Percentiles rank a stretch among this genome's conserved stretches.
Evolutionary conservation across 2,329 filamentous ascomycete genomes (phyloP).

Genomic region (Botryotinia convoluta): DNA sequence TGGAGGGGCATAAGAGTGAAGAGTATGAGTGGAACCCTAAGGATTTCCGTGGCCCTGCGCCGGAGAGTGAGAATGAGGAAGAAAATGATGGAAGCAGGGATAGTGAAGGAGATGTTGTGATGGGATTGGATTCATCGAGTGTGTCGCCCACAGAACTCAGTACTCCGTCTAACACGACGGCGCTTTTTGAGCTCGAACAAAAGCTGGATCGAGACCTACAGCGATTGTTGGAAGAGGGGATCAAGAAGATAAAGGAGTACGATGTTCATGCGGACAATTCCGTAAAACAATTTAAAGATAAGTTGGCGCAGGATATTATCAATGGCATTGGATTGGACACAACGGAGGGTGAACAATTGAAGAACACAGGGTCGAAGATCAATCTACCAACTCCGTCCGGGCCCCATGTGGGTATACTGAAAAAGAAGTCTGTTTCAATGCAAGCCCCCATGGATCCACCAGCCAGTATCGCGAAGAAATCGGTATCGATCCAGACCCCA

Average conservation of each 20-base stretch:
- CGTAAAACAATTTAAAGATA: constrained; percentile 18
- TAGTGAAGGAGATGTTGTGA: constrained; percentile 24
- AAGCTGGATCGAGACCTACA: constrained; percentile 20
- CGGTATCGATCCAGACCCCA: neutral
- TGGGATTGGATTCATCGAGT: constrained; percentile 14
- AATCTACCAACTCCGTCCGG: neutral
- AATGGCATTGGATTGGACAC: neutral
- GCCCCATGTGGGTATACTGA: neutral
- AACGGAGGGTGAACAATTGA: neutral
- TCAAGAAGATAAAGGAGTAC: constrained; percentile 27
- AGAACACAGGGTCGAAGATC: neutral
- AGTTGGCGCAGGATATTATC: constrained; percentile 17
- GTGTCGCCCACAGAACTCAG: neutral
- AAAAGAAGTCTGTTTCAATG: neutral
- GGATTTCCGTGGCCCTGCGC: neutral
- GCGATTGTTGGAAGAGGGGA: constrained; percentile 22
- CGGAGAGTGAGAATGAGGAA: neutral
- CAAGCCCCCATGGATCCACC: neutral
- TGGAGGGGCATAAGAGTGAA: constrained; percentile 3
- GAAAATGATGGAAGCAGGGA: constrained; percentile 18
- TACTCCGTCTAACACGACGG: constrained; percentile 1
- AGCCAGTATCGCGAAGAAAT: neutral
- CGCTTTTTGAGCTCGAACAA: constrained; percentile 19
- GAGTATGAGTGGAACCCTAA: constrained; percentile 23
- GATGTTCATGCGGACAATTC: constrained; percentile 26